A percentile compares a stretch with the other conserved stretches of the same genome.
phyloP scores from a whole-genome alignment of 1,139 yeast genomes.

The Protomyces lactucae-debilis region DNA sequence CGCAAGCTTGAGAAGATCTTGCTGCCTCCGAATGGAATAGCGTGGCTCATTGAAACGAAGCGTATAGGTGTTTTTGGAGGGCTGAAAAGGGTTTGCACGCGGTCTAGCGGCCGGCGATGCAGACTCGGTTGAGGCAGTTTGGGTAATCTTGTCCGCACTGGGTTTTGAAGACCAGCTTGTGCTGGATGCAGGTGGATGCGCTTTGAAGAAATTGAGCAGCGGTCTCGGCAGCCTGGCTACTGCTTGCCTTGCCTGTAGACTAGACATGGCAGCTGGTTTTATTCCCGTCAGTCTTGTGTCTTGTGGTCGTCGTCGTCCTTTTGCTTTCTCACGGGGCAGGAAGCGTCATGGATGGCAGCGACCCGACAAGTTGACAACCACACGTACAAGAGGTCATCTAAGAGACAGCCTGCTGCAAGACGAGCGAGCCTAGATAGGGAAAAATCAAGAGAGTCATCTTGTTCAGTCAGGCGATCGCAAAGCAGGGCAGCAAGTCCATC shows the following conservation, averaged over 20 bases:
- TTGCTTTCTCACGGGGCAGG: background rate
- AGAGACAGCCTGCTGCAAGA: too few relatives aligned
- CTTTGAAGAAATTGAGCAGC: slow-evolving; percentile 11
- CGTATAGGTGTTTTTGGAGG: slow-evolving; percentile 13
- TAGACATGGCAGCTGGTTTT: background rate
- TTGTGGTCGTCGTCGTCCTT: background rate
- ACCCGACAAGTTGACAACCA: background rate
- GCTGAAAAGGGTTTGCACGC: slow-evolving; percentile 12
- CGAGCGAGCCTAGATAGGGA: too few relatives aligned
- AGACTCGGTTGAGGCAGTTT: slow-evolving; percentile 62
- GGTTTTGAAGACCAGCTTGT: slow-evolving; percentile 56
- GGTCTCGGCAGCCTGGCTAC: slow-evolving; percentile 14
- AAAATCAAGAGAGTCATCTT: too few relatives aligned
- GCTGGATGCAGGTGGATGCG: slow-evolving; percentile 20
- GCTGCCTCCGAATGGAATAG: slow-evolving; percentile 23
- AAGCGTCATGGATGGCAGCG: background rate
- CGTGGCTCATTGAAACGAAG: slow-evolving; percentile 16
- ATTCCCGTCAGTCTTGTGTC: background rate
- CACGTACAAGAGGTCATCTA: background rate
- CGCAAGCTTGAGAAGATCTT: slow-evolving; percentile 15
- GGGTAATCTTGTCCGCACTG: slow-evolving; percentile 90
- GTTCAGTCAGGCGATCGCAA: background rate
- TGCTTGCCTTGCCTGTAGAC: background rate
- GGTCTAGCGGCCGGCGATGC: background rate
- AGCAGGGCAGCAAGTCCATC: background rate